These are phyloP conservation scores for Verticillium tricorpus DNA, from an alignment of 2,329 filamentous ascomycete species.

Conservation along the genomic window DNA sequence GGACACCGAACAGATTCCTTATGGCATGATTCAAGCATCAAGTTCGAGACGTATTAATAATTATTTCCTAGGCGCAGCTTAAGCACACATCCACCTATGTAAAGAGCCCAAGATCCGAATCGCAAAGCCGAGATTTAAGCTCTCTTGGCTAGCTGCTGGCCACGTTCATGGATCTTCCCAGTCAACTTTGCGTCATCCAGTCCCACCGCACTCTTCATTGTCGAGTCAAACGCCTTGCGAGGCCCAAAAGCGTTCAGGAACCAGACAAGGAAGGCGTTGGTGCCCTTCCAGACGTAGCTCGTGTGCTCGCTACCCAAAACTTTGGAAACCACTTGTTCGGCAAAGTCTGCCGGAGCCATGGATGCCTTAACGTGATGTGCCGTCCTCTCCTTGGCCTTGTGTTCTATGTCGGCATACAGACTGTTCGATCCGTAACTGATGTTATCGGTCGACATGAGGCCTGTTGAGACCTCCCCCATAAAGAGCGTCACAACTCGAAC, in stretches of 20 bases:
- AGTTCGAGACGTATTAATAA: too few species aligned
- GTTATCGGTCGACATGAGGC: neutral
- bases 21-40: too few species aligned
- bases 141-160: neutral
- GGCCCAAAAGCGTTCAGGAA: conserved; percentile 28
- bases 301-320: neutral
- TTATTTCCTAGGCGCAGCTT: too few species aligned
- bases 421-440: conserved; percentile 1
- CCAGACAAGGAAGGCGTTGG: conserved; percentile 8
- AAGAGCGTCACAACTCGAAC: conserved; percentile 34
- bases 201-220: neutral
- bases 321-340: neutral
- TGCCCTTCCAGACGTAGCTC: conserved; percentile 5
- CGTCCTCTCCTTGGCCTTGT: neutral
- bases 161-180: neutral
- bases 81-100: too few species aligned
- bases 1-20: too few species aligned
- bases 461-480: conserved; percentile 8
- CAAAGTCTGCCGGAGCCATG: conserved; percentile 3
- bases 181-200: neutral
- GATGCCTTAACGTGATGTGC: neutral
- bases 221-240: conserved; percentile 20
- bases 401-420: conserved; percentile 6
- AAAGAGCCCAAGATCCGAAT: too few species aligned
- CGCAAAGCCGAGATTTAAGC: too few species aligned